Evolutionary conservation across 345 rosid genomes (phyloP), one percentile per base, ranked within the genome.

Genomic region (Gossypium sturtianum): DNA sequence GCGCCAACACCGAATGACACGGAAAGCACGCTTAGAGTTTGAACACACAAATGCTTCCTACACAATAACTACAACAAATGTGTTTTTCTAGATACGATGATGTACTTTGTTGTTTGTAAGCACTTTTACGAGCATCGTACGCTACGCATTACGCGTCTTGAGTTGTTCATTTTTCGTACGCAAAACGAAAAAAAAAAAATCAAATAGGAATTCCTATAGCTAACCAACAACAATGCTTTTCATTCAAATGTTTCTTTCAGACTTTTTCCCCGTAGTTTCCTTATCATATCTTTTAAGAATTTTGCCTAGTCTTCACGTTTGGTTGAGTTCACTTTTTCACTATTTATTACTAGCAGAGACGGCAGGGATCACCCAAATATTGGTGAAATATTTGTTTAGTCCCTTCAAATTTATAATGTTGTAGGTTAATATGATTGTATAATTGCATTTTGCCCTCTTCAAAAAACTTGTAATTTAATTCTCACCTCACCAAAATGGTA

Each of bases 1-100:
- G 80, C 81, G 79, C 82, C 81, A 71, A 78, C 25, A 16, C 71
- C 64, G 0, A 45, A 54, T 73, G 88, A 87, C 85, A 87, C 86
- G 86, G 79, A 75, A 72, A 83, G 77, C 94, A 88, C 87, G 90
- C 90, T 82, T 91, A 89, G 79, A 80, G 68, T 20, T 79, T 80
- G 48, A 62, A 44, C 70, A 66, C 11, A 29, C 25, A 12, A 22
- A 17, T 20, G 19, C 12, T n/a, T 66, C 2, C 23, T 52, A 27
- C 56, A 12, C 12, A 47, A 16, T 64, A 16, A 34, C 41, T 53
- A 13, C 1, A 0, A 8, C 43, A 27, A 70, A 59, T 34, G 13
- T 47, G 2, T 47, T 3, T 38, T 63, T 58, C 64, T 72, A 73
- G 76, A 59, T 74, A 64, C 69, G 70, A 61, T 22, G 66, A 57